phyloP scores from a whole-genome alignment of 768 basidiomycete species.

The Rhodotorula toruloides region DNA sequence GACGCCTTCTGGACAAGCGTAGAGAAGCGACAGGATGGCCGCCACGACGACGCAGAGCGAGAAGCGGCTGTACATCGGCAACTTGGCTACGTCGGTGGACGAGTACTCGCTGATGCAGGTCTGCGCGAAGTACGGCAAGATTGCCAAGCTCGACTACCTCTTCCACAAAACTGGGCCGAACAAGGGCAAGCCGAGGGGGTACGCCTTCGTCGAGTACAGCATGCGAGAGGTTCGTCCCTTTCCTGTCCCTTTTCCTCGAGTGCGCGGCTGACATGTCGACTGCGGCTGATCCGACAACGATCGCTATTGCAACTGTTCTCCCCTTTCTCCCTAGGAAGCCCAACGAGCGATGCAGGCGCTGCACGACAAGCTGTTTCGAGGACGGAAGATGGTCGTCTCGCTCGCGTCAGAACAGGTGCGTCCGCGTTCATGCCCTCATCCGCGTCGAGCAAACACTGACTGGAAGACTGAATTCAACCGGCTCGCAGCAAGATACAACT shows the following conservation, averaged over 20 bases:
- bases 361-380: conserved; percentile 75
- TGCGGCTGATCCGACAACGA: background rate
- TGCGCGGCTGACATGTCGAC: background rate
- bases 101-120: conserved; percentile 75
- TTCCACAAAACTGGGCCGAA: conserved; percentile 86
- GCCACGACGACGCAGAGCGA: background rate
- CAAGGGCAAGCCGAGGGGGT: conserved; percentile 90
- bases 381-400: conserved; percentile 84
- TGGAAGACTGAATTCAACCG: conserved; percentile 41
- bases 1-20: too few relatives aligned
- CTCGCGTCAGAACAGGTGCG: conserved; percentile 70
- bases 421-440: conserved; percentile 42
- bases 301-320: conserved; percentile 2
- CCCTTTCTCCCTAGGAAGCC: conserved; percentile 63
- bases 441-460: background rate
- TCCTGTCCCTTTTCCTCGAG: background rate
- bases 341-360: conserved; percentile 65
- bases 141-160: conserved; percentile 86
- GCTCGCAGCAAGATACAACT: background rate
- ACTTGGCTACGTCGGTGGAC: conserved; percentile 32
- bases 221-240: conserved; percentile 66
- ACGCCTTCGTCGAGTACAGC: conserved; percentile 85
- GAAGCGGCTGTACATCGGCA: conserved; percentile 39
- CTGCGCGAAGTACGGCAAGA: conserved; percentile 85
- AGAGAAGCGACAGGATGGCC: background rate